Percentiles rank a stretch among this genome's conserved stretches.
Conservation (phyloP, 805 yeast genomes). For the Nakazawaea ishiwadae region DNA sequence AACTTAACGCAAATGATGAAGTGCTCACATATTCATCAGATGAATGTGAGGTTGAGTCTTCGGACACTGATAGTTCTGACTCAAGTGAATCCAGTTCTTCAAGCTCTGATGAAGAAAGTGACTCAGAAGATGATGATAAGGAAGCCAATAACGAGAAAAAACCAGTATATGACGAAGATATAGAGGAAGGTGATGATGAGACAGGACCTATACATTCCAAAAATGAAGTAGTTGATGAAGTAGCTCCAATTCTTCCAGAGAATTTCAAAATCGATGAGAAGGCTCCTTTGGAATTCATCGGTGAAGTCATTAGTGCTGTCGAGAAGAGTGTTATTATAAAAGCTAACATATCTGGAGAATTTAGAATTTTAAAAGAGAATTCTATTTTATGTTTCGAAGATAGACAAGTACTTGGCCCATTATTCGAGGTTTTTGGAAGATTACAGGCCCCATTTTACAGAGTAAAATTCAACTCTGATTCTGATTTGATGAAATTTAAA, state of each 20-base stretch:
- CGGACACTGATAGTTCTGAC: constrained; percentile 20
- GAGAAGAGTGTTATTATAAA: constrained; percentile 69
- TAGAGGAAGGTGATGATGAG: constrained; percentile 38
- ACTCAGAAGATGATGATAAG: constrained; percentile 15
- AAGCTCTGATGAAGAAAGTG: constrained; percentile 15
- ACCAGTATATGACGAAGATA: constrained; percentile 36
- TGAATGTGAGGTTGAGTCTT: constrained; percentile 17
- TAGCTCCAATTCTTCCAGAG: constrained; percentile 62
- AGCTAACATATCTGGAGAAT: constrained; percentile 78
- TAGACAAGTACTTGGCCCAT: constrained; percentile 63
- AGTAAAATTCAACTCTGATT: constrained; percentile 55
- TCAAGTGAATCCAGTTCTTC: constrained; percentile 8
- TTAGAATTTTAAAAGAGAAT: constrained; percentile 73
- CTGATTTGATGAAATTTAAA: constrained; percentile 42
- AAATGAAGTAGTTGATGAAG: constrained; percentile 70
- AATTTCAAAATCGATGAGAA: constrained; percentile 53
- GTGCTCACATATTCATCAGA: constrained; percentile 20
- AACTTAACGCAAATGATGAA: constrained; percentile 17
- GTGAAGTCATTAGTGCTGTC: constrained; percentile 62
- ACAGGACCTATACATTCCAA: constrained; percentile 72
- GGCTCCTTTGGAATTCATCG: constrained; percentile 69
- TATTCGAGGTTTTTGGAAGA: constrained; percentile 88
- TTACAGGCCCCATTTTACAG: constrained; percentile 78
- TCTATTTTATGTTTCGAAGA: constrained; percentile 77
- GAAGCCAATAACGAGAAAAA: no score